phyloP scores from a whole-genome alignment of 2,329 filamentous ascomycete species.

The Stagonosporopsis cucurbitacearum region DNA sequence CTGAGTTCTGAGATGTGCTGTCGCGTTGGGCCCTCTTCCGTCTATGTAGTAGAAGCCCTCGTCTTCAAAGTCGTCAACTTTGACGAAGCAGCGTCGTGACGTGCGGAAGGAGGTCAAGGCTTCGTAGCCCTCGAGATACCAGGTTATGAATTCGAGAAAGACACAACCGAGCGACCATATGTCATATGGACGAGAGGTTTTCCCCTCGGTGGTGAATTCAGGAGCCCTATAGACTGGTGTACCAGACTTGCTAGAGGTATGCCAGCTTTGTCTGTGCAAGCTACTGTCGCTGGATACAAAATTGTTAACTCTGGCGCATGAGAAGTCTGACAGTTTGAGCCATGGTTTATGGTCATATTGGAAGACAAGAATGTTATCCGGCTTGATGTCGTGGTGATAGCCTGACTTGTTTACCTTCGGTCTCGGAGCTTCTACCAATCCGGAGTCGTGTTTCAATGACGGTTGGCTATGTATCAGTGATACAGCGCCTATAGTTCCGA shows the following conservation, averaged over 20 bases:
- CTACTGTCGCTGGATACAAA: background rate
- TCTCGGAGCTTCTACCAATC: background rate
- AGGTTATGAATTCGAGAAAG: background rate
- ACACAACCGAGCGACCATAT: constrained; percentile 10
- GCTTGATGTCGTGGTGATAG: constrained; percentile 12
- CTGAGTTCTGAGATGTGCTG: background rate
- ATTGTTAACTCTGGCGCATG: constrained; percentile 13
- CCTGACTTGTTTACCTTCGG: background rate
- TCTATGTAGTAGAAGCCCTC: constrained; percentile 8
- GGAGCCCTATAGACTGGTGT: constrained; percentile 7
- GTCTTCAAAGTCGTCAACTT: background rate
- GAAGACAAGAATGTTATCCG: constrained; percentile 6
- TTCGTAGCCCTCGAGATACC: constrained; percentile 4
- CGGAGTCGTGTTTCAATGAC: accelerated
- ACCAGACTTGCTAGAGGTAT: background rate
- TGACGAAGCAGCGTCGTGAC: background rate
- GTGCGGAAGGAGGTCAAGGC: background rate
- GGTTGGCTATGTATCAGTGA: constrained; percentile 1
- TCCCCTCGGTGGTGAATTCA: background rate
- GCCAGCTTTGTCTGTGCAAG: background rate
- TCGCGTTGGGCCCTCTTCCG: background rate
- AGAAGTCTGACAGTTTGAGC: constrained; percentile 17
- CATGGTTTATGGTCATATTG: constrained; percentile 6
- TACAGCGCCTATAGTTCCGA: background rate
- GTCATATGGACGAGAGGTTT: constrained; percentile 6